Base-by-base conservation (phyloP, 2,329 filamentous ascomycete species). In the Cylindrodendrum hubeiense region DNA sequence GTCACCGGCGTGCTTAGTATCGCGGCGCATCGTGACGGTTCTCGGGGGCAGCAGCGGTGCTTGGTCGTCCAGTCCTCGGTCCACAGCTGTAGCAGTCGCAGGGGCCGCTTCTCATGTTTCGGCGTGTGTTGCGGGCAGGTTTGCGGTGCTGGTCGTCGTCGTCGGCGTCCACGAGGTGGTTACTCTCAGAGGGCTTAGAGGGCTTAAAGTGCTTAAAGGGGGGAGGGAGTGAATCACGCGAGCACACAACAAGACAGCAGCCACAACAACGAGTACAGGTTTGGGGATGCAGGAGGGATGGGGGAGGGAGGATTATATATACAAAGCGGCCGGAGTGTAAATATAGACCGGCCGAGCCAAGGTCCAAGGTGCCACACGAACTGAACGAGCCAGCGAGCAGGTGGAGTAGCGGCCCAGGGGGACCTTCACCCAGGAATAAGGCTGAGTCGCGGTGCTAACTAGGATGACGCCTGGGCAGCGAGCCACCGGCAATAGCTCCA, bases 261-360 rank as follows among this genome's bases (percentile, higher is more conserved):
- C 67, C 67, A 71, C 69, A 30, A 26, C 60, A 69, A 62, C 63
- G 53, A 33, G 56, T 65, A 54, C 63, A 56, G 67, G 64, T 71
- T 68, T 55, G 52, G 53, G 58, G 51, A 68, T 62, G 66, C 39
- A 56, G 62, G 28, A 55, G 56, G 53, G 54, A 62, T 58, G 67
- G 60, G 62, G 67, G 64, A 49, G 55, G 58, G 65, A 73, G 63
- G 68, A 65, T 39, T 73, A 74, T 73, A 73, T 73, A 73, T 67
- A 53, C 71, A 60, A 50, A 66, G 65, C 34, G 21, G 52, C 57
- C 65, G 57, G 61, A 60, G 61, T 70, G 65, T 68, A 62, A 56
- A 65, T 65, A 73, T 65, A 73, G 68, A 65, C 64, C 65, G 60
- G 60, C 65, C 69, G 41, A 60, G 52, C 59, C 51, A 51, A 67